Base-by-base conservation (phyloP, 805 yeast genomes). In the Metschnikowia bowlesiae region DNA sequence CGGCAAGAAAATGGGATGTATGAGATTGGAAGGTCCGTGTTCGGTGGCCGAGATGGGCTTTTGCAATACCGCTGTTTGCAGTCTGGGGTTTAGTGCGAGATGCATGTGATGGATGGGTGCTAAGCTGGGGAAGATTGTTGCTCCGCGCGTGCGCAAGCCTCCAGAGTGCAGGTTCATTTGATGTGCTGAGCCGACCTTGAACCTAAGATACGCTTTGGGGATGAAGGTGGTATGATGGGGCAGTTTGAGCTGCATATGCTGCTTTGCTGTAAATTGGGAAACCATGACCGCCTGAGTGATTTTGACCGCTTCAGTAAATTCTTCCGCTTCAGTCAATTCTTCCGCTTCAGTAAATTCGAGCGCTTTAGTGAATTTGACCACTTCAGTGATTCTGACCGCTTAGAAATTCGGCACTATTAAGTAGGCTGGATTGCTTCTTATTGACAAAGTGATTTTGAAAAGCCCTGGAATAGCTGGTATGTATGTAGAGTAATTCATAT, bases 71-170 rank as follows among this genome's bases (percentile, higher is more conserved):
- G 16, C 33, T 32, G 45, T 32, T 42, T 42, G 38, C 37, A 42
- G 38, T 42, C 38, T 31, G 30, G 34, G 22, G 14, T 38, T 10
- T 28, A 13, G 30, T 42, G 45, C 45, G 45, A 33, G 22, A 28
- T 33, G 45, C 45, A 42, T 42, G 45, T 42, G 45, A 42, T 33
- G 38, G 22, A 22, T n/a, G 45, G 26, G 16, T 22, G 34, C 35
- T 8, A 28, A 33, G 45, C 30, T 34, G 45, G 45, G 45, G 36
- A 42, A 28, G 16, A 16, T 32, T 3, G 34, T 42, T 42, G 45
- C 45, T 42, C 22, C 16, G 31, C 11, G 43, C 22, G 34, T 39
- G 43, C 43, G 45, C 45, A 33, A n/a, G 38, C 22, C 22, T 31
- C 9, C 9, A 14, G 32, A n/a, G 42, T 39, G 32, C 42, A 39